Conservation (phyloP, 169 alveolate species). For the Toxoplasma gondii region DNA sequence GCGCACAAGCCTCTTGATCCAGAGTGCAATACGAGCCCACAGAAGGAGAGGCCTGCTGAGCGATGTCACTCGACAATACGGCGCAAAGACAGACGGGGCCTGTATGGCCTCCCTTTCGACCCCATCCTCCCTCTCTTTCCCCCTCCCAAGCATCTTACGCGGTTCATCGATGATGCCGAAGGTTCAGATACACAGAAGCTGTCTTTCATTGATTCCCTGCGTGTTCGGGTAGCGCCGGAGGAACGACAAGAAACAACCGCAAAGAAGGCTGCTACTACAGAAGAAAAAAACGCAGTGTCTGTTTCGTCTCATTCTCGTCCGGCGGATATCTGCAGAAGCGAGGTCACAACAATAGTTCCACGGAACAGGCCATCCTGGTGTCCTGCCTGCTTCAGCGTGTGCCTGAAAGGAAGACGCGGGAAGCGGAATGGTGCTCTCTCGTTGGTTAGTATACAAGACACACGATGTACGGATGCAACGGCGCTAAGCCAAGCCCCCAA, state of each 20-base stretch:
- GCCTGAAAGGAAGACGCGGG: neutral
- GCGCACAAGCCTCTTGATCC: neutral
- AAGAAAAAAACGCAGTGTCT: neutral
- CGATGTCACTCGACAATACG: neutral
- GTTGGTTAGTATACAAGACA: no score
- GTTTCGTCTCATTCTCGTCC: neutral
- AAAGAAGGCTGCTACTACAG: neutral
- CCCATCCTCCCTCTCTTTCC: slow-evolving; percentile 19
- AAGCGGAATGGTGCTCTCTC: no score
- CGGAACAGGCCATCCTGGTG: neutral
- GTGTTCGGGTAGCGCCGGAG: neutral
- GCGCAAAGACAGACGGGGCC: neutral
- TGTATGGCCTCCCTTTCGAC: neutral
- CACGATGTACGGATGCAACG: no score
- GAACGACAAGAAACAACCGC: neutral
- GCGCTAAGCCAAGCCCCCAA: no score
- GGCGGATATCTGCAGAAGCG: no score
- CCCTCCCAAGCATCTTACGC: slow-evolving; percentile 8
- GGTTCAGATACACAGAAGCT: neutral
- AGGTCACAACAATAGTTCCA: neutral
- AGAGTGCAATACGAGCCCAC: no score
- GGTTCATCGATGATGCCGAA: neutral
- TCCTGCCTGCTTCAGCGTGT: neutral
- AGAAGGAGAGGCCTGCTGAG: neutral
- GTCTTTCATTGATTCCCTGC: neutral